Base-by-base conservation (phyloP, 139 green algal genomes). In the Chlorella vulgaris region DNA sequence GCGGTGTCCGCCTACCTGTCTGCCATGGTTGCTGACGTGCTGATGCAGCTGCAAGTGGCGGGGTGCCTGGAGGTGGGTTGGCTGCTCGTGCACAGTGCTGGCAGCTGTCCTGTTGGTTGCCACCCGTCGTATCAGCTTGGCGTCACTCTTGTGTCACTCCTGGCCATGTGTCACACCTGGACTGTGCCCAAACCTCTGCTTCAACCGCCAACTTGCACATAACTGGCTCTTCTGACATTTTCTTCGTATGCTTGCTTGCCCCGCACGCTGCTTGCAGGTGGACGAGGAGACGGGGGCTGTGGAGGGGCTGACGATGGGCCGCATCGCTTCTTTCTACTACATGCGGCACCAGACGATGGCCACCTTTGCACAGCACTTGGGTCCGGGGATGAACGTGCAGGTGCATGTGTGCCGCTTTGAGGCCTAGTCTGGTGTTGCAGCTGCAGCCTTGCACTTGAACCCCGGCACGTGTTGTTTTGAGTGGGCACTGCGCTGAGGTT, bases 241-340 rank as follows among this genome's bases (percentile, higher is more conserved):
- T n/a, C n/a, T n/a, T n/a, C n/a, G n/a, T n/a, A n/a, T n/a, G n/a
- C n/a, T n/a, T n/a, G n/a, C n/a, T n/a, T n/a, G n/a, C n/a, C n/a
- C n/a, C n/a, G n/a, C n/a, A n/a, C n/a, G n/a, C n/a, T 47, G 50
- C 21, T 22, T 47, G 39, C 66, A 83, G 77, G 47, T 83, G 65
- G 63, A 76, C 29, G 91, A 93, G 6, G 92, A 94, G 51, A 91
- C 86, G 61, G 83, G 78, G 4, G 38, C 66, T 4, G 83, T 98
- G 39, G 53, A 76, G 43, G 22, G 91, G 4, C 83, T 92, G 36
- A 86, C 89, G 10, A 84, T 93, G 58, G 96, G 96, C 18, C 85
- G 87, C 51, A 93, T 99, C 15, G 93, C 94, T 0, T 96, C 91
- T 51, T 96, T 95, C 77, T 99, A 98, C 90, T 99, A 99, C 92